Conservation (phyloP, 352 stramenopile genomes). For the Phytophthora tentaculata region DNA sequence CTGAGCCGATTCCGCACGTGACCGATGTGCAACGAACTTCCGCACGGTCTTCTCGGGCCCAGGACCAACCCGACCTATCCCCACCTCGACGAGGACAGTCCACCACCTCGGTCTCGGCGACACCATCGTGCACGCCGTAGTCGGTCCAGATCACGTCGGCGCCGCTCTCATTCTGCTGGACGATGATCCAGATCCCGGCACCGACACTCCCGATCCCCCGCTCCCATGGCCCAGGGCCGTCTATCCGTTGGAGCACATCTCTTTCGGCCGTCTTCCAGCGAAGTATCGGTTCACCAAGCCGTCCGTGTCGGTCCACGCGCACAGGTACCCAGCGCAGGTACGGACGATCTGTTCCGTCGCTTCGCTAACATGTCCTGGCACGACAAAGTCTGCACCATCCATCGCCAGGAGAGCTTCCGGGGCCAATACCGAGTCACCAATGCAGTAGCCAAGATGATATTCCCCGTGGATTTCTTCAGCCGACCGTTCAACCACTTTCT, state of each 20-base stretch:
- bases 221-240: neutral
- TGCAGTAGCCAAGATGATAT: slow-evolving; percentile 1
- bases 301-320: neutral
- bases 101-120: neutral
- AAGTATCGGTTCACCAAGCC: neutral
- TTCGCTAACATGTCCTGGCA: neutral
- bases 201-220: too few species aligned
- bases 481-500: slow-evolving; percentile 9
- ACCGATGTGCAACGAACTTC: neutral
- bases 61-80: too few species aligned
- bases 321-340: neutral
- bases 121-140: neutral
- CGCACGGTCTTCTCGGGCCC: neutral
- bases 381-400: neutral
- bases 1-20: too few species aligned
- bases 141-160: neutral
- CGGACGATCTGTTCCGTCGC: neutral
- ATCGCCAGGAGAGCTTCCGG: neutral
- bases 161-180: neutral
- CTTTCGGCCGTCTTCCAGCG: slow-evolving; percentile 1
- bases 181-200: too few species aligned
- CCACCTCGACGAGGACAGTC: neutral
- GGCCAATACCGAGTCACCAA: neutral
- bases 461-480: neutral
- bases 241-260: slow-evolving; percentile 2